Evolutionary conservation across 2,329 filamentous ascomycete species (phyloP).

Genomic region (Venturia effusa): DNA sequence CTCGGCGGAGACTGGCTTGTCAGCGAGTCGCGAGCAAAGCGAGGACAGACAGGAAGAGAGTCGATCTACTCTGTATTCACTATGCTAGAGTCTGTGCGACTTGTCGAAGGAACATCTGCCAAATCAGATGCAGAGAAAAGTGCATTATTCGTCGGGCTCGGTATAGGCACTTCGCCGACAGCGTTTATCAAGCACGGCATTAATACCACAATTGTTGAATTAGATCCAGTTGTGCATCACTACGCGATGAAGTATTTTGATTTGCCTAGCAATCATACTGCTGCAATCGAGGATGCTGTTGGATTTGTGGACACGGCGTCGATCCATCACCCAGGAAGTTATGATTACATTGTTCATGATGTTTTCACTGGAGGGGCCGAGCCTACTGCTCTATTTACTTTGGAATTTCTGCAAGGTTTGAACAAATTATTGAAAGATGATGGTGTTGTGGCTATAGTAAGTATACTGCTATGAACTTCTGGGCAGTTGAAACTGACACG

Average conservation of each 20-base stretch:
- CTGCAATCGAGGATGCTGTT: constrained; percentile 74
- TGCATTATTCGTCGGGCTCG: constrained; percentile 81
- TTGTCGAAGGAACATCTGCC: constrained; percentile 50
- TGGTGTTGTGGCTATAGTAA: constrained; percentile 78
- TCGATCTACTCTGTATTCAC: constrained; percentile 95
- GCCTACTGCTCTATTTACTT: constrained; percentile 76
- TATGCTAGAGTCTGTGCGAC: constrained; percentile 82
- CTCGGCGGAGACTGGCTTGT: constrained; percentile 84
- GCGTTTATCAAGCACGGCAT: constrained; percentile 81
- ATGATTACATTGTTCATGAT: constrained; percentile 92
- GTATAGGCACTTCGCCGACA: constrained; percentile 82
- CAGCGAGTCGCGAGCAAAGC: constrained; percentile 27
- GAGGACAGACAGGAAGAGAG: constrained; percentile 52
- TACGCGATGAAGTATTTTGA: constrained; percentile 77
- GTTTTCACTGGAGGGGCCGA: constrained; percentile 96
- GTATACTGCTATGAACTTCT: constrained; percentile 21
- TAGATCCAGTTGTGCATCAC: constrained; percentile 79
- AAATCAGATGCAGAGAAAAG: constrained; percentile 55
- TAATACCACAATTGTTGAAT: constrained; percentile 86
- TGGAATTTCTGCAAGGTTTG: constrained; percentile 68
- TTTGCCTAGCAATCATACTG: constrained; percentile 64
- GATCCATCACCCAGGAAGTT: constrained; percentile 36
- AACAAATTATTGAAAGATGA: constrained; percentile 60
- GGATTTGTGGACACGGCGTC: constrained; percentile 49
- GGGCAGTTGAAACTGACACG: constrained; percentile 11